phyloP scores from a whole-genome alignment of 1,284 basidiomycete genomes.

The Cystobasidium slooffiae region DNA sequence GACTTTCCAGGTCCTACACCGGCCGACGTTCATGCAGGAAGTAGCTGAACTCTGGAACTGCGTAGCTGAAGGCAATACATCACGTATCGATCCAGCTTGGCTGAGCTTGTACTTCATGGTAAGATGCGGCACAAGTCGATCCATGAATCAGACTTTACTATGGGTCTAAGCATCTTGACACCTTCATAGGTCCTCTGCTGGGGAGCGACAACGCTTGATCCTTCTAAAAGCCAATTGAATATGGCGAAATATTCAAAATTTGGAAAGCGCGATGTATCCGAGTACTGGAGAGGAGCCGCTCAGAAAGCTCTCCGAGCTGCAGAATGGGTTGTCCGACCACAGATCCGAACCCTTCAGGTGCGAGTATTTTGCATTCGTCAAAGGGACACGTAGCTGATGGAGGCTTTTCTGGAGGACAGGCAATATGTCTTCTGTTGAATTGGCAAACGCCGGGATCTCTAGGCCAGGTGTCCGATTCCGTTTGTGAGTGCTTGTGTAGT shows the following conservation, averaged over 20 bases:
- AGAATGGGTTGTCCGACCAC: constrained; percentile 20
- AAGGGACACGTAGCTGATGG: too few relatives aligned
- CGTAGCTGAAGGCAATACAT: constrained; percentile 24
- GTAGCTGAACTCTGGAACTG: constrained; percentile 13
- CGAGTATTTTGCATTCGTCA: background rate
- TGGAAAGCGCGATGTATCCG: constrained; percentile 1
- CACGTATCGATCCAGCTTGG: constrained; percentile 26
- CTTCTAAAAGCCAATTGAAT: constrained; percentile 6
- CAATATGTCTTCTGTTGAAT: constrained; percentile 15
- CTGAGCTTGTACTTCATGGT: constrained; percentile 20
- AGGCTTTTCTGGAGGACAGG: background rate
- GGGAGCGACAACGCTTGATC: constrained; percentile 8
- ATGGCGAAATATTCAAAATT: constrained; percentile 13
- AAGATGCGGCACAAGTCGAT: background rate
- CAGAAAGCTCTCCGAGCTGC: constrained; percentile 14
- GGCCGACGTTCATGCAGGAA: constrained; percentile 16
- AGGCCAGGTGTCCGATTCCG: constrained; percentile 12
- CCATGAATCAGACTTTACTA: background rate
- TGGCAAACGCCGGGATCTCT: constrained; percentile 16
- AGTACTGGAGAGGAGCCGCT: constrained; percentile 11
- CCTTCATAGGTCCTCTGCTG: constrained; percentile 5
- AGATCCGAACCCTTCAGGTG: constrained; percentile 11
- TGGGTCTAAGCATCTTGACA: background rate
- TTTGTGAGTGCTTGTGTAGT: background rate
- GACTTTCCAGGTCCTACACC: constrained; percentile 1